These are phyloP conservation scores for Hsuehochloa calcarea DNA, from an alignment of 176 grass and related monocot species.

Conservation along the genomic window DNA sequence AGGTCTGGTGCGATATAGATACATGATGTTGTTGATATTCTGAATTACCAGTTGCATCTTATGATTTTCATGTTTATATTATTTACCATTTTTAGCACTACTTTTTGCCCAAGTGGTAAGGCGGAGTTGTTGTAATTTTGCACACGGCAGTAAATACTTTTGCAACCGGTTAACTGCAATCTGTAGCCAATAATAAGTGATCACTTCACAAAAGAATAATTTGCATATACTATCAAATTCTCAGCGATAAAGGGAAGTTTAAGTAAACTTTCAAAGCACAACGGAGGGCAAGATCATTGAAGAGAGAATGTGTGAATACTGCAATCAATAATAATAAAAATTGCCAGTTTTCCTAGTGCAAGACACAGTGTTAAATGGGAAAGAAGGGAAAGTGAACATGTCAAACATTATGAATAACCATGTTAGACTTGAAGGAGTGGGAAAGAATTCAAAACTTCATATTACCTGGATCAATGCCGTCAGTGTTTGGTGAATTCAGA, in stretches of 20 bases:
- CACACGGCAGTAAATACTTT: neutral
- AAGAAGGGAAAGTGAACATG: neutral
- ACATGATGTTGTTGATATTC: neutral
- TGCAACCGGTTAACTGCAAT: neutral
- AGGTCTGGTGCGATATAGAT: neutral
- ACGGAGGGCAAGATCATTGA: neutral
- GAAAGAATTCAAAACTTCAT: neutral
- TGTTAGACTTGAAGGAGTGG: neutral
- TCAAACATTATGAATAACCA: neutral
- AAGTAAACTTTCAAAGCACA: neutral
- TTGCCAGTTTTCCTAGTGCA: neutral
- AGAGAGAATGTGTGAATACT: neutral
- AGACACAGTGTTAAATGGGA: neutral
- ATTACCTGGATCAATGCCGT: constrained; percentile 89
- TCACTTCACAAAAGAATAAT: neutral
- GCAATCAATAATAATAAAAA: neutral
- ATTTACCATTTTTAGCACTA: neutral
- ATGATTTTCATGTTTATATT: neutral
- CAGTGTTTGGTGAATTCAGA: constrained; percentile 81
- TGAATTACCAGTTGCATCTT: neutral
- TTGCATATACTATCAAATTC: constrained; percentile 16
- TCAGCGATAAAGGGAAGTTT: neutral
- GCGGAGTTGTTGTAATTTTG: neutral
- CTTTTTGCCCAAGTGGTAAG: neutral
- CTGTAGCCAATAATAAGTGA: neutral